Percentiles rank a stretch among this genome's conserved stretches.
phyloP scores from a whole-genome alignment of 305 asterid species.

The Rubia occidens region DNA sequence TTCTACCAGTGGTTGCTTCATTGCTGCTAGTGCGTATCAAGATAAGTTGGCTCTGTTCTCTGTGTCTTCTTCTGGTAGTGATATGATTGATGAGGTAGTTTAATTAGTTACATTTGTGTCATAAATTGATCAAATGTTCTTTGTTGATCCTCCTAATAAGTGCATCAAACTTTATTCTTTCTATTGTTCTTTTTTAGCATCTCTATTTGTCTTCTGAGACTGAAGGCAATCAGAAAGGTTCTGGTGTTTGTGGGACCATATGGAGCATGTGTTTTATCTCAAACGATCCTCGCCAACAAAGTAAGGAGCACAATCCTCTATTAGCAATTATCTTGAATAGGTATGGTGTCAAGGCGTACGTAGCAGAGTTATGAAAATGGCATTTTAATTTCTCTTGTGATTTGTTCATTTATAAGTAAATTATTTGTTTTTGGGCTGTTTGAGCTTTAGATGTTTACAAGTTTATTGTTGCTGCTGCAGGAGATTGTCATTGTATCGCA shows the following conservation, averaged over 20 bases:
- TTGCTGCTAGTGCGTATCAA: conserved; percentile 91
- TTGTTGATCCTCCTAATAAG: conserved; percentile 18
- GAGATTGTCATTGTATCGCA: conserved; percentile 56
- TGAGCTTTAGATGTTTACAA: conserved; percentile 1
- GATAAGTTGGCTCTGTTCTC: conserved; percentile 77
- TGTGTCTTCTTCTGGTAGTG: conserved; percentile 55
- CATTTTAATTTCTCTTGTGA: conserved; percentile 1
- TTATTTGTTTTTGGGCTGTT: conserved; percentile 4
- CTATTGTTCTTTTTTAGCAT: conserved; percentile 34
- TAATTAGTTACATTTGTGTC: neutral
- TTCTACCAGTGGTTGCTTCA: conserved; percentile 69
- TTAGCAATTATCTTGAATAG: conserved; percentile 88
- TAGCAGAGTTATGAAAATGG: conserved; percentile 16
- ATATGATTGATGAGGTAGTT: conserved; percentile 69
- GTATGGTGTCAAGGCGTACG: conserved; percentile 29
- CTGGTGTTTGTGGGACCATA: conserved; percentile 73
- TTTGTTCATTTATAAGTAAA: conserved; percentile 7
- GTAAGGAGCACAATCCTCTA: conserved; percentile 53
- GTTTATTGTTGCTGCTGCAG: conserved; percentile 31
- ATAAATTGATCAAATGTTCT: conserved; percentile 13
- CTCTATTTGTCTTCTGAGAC: conserved; percentile 62
- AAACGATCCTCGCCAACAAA: conserved; percentile 37
- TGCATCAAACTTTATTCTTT: neutral
- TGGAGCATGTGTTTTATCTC: conserved; percentile 99
- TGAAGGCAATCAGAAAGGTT: conserved; percentile 45